Conservation (phyloP, 805 yeast species). For the Starmerella lactis-condensi region DNA sequence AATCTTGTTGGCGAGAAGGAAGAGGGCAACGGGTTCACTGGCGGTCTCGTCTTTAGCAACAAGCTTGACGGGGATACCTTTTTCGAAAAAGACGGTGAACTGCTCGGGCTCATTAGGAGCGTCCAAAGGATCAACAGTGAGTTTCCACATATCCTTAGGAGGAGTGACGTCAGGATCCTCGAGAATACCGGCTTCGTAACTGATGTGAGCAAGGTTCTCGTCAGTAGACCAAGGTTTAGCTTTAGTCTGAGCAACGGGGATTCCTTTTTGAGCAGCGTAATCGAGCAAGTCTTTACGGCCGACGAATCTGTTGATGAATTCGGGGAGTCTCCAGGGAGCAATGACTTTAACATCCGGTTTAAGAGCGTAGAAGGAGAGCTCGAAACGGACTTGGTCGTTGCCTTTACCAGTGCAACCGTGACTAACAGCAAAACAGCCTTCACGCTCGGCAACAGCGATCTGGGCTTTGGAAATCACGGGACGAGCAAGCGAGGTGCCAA, state of each 20-base stretch:
- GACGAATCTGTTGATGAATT: slow-evolving; percentile 81
- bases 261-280: slow-evolving; percentile 78
- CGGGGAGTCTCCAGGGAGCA: slow-evolving; percentile 99
- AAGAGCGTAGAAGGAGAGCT: slow-evolving; percentile 87
- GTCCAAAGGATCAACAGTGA: slow-evolving; percentile 85
- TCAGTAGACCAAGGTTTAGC: slow-evolving; percentile 99
- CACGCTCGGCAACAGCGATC: slow-evolving; percentile 87
- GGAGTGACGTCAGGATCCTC: slow-evolving; percentile 98
- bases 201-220: slow-evolving; percentile 97
- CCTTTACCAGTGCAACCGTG: slow-evolving; percentile 99
- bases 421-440: slow-evolving; percentile 95
- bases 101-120: slow-evolving; percentile 91
- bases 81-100: slow-evolving; percentile 58
- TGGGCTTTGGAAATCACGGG: slow-evolving; percentile 98
- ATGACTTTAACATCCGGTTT: slow-evolving; percentile 92
- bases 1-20: slow-evolving; percentile 77
- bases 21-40: slow-evolving; percentile 80
- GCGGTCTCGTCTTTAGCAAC: slow-evolving; percentile 41
- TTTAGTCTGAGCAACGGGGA: slow-evolving; percentile 92
- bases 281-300: slow-evolving; percentile 94
- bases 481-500: slow-evolving; percentile 96
- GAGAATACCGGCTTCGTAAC: slow-evolving; percentile 97
- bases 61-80: slow-evolving; percentile 78
- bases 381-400: slow-evolving; percentile 97
- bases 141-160: slow-evolving; percentile 99